These are phyloP conservation scores for Sphaceloma murrayae DNA, from an alignment of 2,329 filamentous ascomycete species.

Conservation along the genomic window DNA sequence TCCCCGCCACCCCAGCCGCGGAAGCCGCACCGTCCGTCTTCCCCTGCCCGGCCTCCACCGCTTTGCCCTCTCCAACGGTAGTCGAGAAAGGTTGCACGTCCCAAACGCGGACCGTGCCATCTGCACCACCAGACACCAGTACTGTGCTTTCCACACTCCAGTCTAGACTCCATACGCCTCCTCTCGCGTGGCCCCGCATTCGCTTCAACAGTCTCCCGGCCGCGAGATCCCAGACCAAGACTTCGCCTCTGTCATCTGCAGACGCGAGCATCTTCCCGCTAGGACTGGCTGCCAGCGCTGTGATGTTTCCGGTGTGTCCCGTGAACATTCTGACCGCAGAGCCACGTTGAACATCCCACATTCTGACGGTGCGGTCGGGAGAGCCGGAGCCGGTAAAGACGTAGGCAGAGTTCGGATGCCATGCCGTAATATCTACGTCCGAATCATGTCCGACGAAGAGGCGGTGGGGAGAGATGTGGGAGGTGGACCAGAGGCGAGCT, in stretches of 20 bases:
- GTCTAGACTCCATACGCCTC: conserved; percentile 84
- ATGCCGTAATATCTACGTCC: conserved; percentile 80
- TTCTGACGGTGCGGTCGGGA: conserved; percentile 85
- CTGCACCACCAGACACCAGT: conserved; percentile 80
- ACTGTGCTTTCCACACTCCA: conserved; percentile 91
- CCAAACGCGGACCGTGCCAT: conserved; percentile 90
- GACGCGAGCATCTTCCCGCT: conserved; percentile 87
- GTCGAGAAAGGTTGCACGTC: conserved; percentile 59
- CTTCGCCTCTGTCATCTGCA: conserved; percentile 78
- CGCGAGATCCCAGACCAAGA: conserved; percentile 89
- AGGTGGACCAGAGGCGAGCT: conserved; percentile 82
- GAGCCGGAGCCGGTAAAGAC: conserved; percentile 71
- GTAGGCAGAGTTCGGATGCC: conserved; percentile 91
- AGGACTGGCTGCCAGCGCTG: conserved; percentile 71
- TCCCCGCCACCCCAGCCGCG: conserved; percentile 28
- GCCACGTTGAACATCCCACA: conserved; percentile 91
- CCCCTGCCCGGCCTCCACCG: conserved; percentile 40
- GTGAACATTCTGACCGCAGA: conserved; percentile 84
- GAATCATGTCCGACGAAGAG: conserved; percentile 89
- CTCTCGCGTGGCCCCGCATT: conserved; percentile 86
- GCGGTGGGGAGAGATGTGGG: conserved; percentile 79
- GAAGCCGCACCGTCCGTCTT: conserved; percentile 47
- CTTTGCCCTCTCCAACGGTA: conserved; percentile 35
- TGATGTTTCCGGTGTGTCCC: conserved; percentile 82
- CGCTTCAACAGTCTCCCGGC: conserved; percentile 80